These are phyloP conservation scores for Stephanodiscus minutulus DNA, from an alignment of 108 stramenopile genomes.

Conservation along the genomic window DNA sequence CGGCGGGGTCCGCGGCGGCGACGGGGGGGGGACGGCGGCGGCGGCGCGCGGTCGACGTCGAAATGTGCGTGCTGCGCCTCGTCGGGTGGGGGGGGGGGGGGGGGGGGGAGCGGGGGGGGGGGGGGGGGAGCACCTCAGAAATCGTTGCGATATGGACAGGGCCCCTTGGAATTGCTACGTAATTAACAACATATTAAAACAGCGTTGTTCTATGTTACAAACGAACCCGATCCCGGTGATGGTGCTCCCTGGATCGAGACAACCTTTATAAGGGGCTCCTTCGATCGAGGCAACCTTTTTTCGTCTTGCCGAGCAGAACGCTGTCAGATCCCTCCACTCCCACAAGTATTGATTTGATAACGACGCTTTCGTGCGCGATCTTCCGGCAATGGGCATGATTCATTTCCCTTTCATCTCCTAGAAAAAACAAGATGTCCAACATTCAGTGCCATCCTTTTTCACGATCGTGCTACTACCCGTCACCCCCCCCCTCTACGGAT, in stretches of 20 bases:
- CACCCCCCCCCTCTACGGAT: constrained; percentile 16
- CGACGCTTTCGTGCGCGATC: not conserved
- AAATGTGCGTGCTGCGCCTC: constrained; percentile 68
- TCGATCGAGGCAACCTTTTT: too few relatives aligned
- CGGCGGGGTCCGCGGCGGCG: not conserved
- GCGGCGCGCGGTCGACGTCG: constrained; percentile 27
- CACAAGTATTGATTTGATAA: not conserved
- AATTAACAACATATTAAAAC: too few relatives aligned
- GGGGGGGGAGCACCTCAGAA: too few relatives aligned
- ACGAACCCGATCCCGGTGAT: too few relatives aligned
- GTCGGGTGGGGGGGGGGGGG: too few relatives aligned
- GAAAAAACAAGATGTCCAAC: not conserved
- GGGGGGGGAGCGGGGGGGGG: too few relatives aligned
- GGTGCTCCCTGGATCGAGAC: not conserved
- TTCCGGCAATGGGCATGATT: not conserved
- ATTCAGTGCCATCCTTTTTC: not conserved
- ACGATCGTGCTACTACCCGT: not conserved
- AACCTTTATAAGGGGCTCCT: too few relatives aligned
- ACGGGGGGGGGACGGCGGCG: not conserved
- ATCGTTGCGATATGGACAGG: too few relatives aligned
- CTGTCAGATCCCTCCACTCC: not conserved
- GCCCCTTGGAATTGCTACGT: too few relatives aligned
- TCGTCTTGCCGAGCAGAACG: not conserved
- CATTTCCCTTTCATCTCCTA: not conserved
- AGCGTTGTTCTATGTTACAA: not conserved